Evolutionary conservation across 1,284 basidiomycete species (phyloP).

Genomic region (Rhizoctonia solani): DNA sequence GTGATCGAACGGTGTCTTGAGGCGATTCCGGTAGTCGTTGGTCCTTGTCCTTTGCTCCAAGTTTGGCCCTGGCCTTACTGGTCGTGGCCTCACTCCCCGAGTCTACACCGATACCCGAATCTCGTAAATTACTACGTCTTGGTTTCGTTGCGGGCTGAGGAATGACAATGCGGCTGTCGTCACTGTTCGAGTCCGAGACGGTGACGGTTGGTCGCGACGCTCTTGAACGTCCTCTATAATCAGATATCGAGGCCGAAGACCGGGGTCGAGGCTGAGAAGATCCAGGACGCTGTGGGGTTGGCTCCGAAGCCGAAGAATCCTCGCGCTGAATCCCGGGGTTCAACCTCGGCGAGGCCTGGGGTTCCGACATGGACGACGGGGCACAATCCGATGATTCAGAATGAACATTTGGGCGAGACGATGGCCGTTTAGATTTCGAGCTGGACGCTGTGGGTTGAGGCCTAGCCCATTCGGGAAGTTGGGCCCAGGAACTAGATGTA

Average conservation of each 20-base stretch:
- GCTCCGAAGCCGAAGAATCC: slow-evolving; percentile 1
- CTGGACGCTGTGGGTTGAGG: neutral
- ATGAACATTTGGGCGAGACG: neutral
- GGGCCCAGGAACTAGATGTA: slow-evolving; percentile 22
- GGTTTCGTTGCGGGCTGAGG: neutral
- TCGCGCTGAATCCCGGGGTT: neutral
- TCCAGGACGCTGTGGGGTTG: neutral
- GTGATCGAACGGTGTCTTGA: too few species aligned
- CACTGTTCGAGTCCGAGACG: slow-evolving; percentile 24
- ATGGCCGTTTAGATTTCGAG: neutral
- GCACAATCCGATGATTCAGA: slow-evolving; percentile 15
- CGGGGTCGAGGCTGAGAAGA: neutral
- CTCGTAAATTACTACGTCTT: slow-evolving; percentile 5
- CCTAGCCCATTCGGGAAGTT: slow-evolving; percentile 24
- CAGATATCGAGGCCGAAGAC: neutral
- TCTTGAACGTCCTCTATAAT: neutral
- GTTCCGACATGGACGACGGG: slow-evolving; percentile 20
- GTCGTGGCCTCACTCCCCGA: slow-evolving; percentile 5
- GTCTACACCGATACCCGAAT: slow-evolving; percentile 25
- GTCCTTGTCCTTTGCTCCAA: neutral
- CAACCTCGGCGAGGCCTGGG: neutral
- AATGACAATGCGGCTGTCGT: neutral
- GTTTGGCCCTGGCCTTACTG: neutral
- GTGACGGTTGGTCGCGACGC: neutral
- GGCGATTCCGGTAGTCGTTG: neutral